Conservation (phyloP, 1,284 basidiomycete genomes). For the Pisolithus thermaeus region DNA sequence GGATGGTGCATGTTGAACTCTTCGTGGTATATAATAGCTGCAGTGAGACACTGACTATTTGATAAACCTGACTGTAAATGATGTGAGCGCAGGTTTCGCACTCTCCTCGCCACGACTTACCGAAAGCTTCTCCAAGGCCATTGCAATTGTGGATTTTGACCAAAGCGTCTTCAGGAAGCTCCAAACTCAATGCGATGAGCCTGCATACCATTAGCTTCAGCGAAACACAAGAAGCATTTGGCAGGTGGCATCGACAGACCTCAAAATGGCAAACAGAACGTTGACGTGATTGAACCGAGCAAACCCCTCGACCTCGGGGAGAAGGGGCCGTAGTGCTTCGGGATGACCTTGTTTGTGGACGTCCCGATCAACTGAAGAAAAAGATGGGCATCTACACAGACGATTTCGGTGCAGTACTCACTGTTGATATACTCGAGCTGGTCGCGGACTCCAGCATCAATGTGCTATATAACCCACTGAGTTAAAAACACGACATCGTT, state of each 20-base stretch:
- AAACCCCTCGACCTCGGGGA: conserved; percentile 55
- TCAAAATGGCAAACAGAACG: conserved; percentile 44
- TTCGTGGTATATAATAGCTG: neutral
- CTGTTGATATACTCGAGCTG: conserved; percentile 56
- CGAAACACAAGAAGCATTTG: neutral
- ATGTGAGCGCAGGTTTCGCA: conserved; percentile 4
- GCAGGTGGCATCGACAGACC: conserved; percentile 24
- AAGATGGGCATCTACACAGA: conserved; percentile 26
- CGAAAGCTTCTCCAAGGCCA: conserved; percentile 39
- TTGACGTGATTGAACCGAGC: conserved; percentile 45
- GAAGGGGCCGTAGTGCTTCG: conserved; percentile 43
- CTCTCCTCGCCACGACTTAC: conserved; percentile 21
- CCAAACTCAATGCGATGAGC: conserved; percentile 51
- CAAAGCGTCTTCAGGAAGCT: conserved; percentile 53
- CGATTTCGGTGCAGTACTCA: conserved; percentile 21
- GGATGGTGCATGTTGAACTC: neutral
- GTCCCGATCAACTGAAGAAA: conserved; percentile 40
- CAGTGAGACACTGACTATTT: conserved; percentile 31
- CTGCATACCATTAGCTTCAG: conserved; percentile 21
- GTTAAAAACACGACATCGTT: neutral
- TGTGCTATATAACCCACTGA: conserved; percentile 38
- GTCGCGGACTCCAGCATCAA: conserved; percentile 51
- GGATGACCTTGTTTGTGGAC: conserved; percentile 43
- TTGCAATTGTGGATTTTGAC: conserved; percentile 47
- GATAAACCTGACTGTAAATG: conserved; percentile 40